Conservation (phyloP, 345 rosid species). For the Populus deltoides region DNA sequence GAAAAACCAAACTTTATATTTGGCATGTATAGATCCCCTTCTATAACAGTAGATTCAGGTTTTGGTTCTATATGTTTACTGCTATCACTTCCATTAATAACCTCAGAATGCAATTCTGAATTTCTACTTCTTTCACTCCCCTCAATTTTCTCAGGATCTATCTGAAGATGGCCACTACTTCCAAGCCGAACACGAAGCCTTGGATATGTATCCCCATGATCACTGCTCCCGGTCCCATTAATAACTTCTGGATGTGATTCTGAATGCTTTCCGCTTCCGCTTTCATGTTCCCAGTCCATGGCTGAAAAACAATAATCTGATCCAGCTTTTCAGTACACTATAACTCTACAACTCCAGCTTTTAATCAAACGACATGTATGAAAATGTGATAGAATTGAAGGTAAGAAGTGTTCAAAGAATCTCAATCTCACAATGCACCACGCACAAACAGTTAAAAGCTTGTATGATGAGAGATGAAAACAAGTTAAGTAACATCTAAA, state of each 20-base stretch:
- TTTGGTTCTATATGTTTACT: constrained; percentile 15
- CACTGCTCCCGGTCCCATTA: constrained; percentile 8
- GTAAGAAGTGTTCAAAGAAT: not conserved
- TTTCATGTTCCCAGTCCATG: constrained; percentile 40
- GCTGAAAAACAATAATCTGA: constrained; percentile 14
- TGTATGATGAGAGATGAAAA: not conserved
- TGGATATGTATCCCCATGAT: constrained; percentile 3
- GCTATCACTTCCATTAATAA: constrained; percentile 18
- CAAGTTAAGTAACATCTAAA: too few species aligned
- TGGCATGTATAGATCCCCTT: constrained; percentile 3
- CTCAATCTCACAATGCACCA: not conserved
- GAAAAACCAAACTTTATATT: constrained; percentile 18
- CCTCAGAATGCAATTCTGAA: constrained; percentile 21
- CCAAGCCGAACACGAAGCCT: constrained; percentile 9
- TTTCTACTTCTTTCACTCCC: constrained; percentile 11
- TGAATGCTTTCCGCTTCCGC: constrained; percentile 16
- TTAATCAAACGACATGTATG: not conserved
- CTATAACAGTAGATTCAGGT: constrained; percentile 2
- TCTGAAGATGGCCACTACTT: constrained; percentile 13
- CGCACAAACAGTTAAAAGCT: not conserved
- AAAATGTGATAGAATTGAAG: not conserved
- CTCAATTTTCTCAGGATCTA: constrained; percentile 9
- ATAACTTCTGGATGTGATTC: constrained; percentile 5
- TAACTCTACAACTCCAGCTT: not conserved
- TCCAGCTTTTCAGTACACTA: not conserved